A percentile compares a stretch with the other conserved stretches of the same genome.
Conservation (phyloP, 2,329 filamentous ascomycete species). For the Xylariales sp. region DNA sequence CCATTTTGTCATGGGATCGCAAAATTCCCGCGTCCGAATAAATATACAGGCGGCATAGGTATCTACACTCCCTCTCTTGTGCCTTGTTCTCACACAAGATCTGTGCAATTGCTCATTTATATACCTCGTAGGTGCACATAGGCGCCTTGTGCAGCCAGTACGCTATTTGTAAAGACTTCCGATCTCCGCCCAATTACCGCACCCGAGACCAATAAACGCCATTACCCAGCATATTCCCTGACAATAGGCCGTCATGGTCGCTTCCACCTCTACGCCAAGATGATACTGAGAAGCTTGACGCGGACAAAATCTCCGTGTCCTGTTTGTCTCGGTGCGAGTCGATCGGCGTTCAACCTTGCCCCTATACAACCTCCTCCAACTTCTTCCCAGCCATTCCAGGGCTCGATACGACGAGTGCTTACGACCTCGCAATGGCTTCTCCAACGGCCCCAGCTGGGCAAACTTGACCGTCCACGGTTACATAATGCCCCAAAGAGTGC, state of each 20-base stretch:
- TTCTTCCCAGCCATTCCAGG: slow-evolving; percentile 11
- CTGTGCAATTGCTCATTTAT: not conserved
- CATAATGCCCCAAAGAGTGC: slow-evolving; percentile 31
- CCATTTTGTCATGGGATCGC: slow-evolving; percentile 32
- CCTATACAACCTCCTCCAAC: slow-evolving; percentile 5
- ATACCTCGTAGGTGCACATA: not conserved
- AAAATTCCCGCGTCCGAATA: slow-evolving; percentile 19
- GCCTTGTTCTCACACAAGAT: not conserved
- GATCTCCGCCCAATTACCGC: slow-evolving; percentile 13
- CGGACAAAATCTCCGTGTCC: slow-evolving; percentile 42
- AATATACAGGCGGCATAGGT: not conserved
- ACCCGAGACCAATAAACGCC: not conserved
- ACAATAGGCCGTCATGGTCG: slow-evolving; percentile 38
- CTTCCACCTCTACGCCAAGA: slow-evolving; percentile 33
- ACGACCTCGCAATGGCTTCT: slow-evolving; percentile 42
- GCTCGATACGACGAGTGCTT: slow-evolving; percentile 38
- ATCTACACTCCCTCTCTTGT: not conserved
- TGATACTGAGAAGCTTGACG: slow-evolving; percentile 45
- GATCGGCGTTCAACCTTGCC: slow-evolving; percentile 30
- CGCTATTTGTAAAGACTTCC: not conserved
- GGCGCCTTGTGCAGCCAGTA: not conserved
- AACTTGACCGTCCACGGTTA: slow-evolving; percentile 15
- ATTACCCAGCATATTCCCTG: not conserved
- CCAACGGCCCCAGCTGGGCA: slow-evolving; percentile 31
- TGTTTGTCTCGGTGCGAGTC: slow-evolving; percentile 39